A percentile compares a stretch with the other conserved stretches of the same genome.
Conservation (phyloP, 129 eudicot genomes). For the Tanacetum coccineum region DNA sequence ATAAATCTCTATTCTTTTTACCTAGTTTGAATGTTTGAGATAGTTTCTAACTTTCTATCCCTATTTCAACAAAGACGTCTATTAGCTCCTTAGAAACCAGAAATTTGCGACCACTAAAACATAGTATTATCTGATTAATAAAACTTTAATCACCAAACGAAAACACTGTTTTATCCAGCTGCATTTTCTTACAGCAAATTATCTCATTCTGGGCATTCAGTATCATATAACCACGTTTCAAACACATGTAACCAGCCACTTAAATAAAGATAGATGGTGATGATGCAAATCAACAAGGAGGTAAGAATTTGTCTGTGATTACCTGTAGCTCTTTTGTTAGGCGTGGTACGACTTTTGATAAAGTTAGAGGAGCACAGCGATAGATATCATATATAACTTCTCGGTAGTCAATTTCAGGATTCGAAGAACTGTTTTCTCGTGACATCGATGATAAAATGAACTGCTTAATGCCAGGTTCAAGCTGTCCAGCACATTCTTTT, state of each 20-base stretch:
- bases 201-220: background rate
- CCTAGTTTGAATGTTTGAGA: background rate
- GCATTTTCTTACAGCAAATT: slow-evolving; percentile 1
- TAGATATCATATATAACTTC: slow-evolving; percentile 75
- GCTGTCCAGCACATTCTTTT: slow-evolving; percentile 63
- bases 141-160: background rate
- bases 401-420: slow-evolving; percentile 66
- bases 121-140: slow-evolving; percentile 6
- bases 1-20: background rate
- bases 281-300: slow-evolving; percentile 10
- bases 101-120: background rate
- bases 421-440: slow-evolving; percentile 44
- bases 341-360: slow-evolving; percentile 69
- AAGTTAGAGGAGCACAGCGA: slow-evolving; percentile 75
- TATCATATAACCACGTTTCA: background rate
- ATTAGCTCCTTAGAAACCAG: background rate
- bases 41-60: background rate
- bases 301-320: slow-evolving; percentile 18
- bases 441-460: slow-evolving; percentile 76
- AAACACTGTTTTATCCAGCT: background rate
- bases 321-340: slow-evolving; percentile 89
- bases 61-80: background rate
- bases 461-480: slow-evolving; percentile 80
- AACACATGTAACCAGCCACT: background rate
- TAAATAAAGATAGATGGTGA: slow-evolving; percentile 13